phyloP scores from a whole-genome alignment of 2,329 filamentous ascomycete species.

The Hymenoscyphus albidus region DNA sequence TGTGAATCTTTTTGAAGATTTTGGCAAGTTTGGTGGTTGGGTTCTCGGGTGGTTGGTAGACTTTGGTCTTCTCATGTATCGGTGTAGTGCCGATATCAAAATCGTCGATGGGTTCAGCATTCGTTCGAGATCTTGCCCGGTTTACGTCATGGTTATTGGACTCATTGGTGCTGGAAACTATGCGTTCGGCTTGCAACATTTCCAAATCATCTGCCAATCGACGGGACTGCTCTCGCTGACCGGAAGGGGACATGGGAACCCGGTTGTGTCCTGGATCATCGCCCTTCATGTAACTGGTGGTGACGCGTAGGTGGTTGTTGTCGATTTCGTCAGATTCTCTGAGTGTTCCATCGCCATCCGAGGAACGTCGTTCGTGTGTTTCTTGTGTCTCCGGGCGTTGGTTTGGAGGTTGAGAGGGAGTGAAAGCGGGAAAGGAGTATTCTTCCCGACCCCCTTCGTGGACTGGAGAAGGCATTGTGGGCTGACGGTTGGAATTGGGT shows the following conservation, averaged over 20 bases:
- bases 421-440: conserved; percentile 33
- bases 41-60: conserved; percentile 62
- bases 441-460: conserved; percentile 28
- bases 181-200: conserved; percentile 60
- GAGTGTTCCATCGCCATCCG: conserved; percentile 35
- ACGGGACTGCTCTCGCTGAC: conserved; percentile 55
- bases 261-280: conserved; percentile 25
- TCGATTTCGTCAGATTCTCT: conserved; percentile 27
- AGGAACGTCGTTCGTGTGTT: conserved; percentile 25
- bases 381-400: conserved; percentile 1
- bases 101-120: conserved; percentile 58
- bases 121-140: conserved; percentile 44
- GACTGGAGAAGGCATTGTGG: conserved; percentile 31
- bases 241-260: conserved; percentile 46
- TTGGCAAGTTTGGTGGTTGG: conserved; percentile 59
- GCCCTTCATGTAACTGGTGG: conserved; percentile 40
- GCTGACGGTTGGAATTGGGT: neutral
- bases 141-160: conserved; percentile 31
- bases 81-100: conserved; percentile 53
- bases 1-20: conserved; percentile 61
- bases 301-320: conserved; percentile 45
- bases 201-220: conserved; percentile 63
- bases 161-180: conserved; percentile 39
- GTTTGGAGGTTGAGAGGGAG: conserved; percentile 15
- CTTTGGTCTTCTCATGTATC: conserved; percentile 60